phyloP scores from a whole-genome alignment of 495 filamentous ascomycete species.

The Penicillium canescens region DNA sequence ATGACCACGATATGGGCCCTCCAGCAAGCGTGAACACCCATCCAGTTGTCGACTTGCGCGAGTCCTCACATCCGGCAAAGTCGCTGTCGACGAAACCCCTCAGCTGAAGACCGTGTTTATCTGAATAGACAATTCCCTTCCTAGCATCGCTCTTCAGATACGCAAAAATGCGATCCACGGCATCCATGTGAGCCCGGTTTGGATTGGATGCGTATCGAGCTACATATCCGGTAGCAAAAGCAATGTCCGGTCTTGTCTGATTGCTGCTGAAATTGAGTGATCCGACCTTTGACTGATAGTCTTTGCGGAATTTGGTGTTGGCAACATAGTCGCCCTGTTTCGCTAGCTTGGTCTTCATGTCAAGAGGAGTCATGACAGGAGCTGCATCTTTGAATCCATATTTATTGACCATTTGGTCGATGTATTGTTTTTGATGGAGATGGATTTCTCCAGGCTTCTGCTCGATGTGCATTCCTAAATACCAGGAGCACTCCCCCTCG shows the following conservation, averaged over 20 bases:
- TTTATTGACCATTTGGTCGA: neutral
- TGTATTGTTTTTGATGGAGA: neutral
- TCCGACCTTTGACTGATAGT: constrained; percentile 3
- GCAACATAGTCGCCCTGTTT: neutral
- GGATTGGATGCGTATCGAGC: neutral
- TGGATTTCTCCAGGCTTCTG: neutral
- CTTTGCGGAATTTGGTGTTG: neutral
- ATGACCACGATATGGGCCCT: too few relatives aligned
- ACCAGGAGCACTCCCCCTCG: neutral
- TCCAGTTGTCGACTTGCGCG: constrained; percentile 3
- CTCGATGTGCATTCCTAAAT: neutral
- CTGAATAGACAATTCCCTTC: constrained; percentile 3
- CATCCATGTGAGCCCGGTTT: constrained; percentile 4
- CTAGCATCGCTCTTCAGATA: neutral
- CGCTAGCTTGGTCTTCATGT: neutral
- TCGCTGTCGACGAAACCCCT: constrained; percentile 2
- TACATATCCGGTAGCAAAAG: neutral
- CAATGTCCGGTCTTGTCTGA: constrained; percentile 2
- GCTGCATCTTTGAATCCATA: neutral
- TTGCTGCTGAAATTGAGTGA: constrained; percentile 4
- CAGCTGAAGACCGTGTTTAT: neutral
- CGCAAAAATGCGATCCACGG: neutral
- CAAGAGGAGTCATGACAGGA: neutral
- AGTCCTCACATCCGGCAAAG: constrained; percentile 4
- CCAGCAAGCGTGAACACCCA: constrained; percentile 2